Conservation (phyloP, 176 grass and related monocot species). For the Bolboschoenus planiculmis region DNA sequence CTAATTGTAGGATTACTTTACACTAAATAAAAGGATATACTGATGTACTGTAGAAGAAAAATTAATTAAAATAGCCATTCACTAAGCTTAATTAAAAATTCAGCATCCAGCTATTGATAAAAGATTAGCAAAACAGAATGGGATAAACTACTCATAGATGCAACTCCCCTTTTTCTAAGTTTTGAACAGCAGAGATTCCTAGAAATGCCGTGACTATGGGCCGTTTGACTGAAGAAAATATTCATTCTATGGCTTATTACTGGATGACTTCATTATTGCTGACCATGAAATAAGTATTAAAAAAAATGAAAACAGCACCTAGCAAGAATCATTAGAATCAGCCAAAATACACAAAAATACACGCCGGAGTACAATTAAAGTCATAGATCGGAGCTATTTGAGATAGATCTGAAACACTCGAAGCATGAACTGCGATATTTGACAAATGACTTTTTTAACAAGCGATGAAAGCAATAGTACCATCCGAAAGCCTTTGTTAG, state of each 20-base stretch:
- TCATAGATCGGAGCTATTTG: slow-evolving; percentile 2
- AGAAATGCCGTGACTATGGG: not conserved
- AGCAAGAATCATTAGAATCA: not conserved
- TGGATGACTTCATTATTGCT: not conserved
- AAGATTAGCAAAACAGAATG: not conserved
- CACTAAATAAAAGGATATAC: not conserved
- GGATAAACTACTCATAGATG: not conserved
- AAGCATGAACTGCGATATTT: not conserved
- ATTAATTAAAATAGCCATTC: not conserved
- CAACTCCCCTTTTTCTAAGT: not conserved
- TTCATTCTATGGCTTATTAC: not conserved
- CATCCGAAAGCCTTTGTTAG: not conserved
- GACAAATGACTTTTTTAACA: not conserved
- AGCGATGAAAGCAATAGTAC: not conserved
- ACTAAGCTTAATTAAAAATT: not conserved
- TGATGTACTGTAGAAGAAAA: not conserved
- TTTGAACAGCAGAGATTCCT: not conserved
- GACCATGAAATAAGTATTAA: not conserved
- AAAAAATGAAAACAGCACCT: not conserved
- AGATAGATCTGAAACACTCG: slow-evolving; percentile 17
- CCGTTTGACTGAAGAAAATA: not conserved
- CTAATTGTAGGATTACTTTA: no score
- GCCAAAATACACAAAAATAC: not conserved
- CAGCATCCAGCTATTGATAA: not conserved
- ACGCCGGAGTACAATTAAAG: not conserved